Evolutionary conservation across 164 flowering plant genomes (phyloP), one percentile per base, ranked within the genome.

Genomic region (Vitis labrusca): DNA sequence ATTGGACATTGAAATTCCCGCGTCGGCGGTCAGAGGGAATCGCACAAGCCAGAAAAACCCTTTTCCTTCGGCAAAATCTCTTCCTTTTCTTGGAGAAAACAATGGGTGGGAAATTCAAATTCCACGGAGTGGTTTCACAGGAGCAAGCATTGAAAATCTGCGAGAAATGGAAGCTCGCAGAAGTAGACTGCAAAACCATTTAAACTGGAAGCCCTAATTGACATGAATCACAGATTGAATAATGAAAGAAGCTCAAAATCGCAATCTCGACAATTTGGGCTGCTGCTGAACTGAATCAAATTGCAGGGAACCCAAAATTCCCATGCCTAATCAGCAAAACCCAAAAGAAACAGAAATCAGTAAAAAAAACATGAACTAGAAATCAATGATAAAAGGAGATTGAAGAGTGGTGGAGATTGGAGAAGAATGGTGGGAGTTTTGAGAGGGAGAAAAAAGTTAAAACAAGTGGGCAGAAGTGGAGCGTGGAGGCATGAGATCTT

Each of bases 181-280:
- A 81, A 67, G 80, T 47, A 44, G 79, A 79, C 66, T 78, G 85
- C 66, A 77, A 51, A 78, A 79, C 73, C 91, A 87, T 86, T 70
- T 77, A 83, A 68, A 63, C 44, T 37, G 15, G 65, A 12, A 32
- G 17, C 52, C 68, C 69, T 30, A 64, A 55, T 30, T 3, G 58
- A 67, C 78, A 71, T 71, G 61, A 63, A 71, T 58, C 23, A 23
- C 27, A 23, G 27, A 23, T 23, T 23, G 27, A 23, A 23, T 23
- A 23, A 23, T 2, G 27, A 23, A 23, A 23, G 27, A 23, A 23
- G 27, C 27, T 23, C 67, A 63, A 29, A 32, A 16, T 49, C 68
- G 68, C 52, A 74, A 68, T 30, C 76, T 69, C 17, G 65, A 59
- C 51, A 74, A 27, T 49, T 67, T 73, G 14, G 66, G 66, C 8